Percentiles rank a stretch among this genome's conserved stretches.
phyloP scores from a whole-genome alignment of 768 basidiomycete genomes.

The Collybiopsis luxurians region DNA sequence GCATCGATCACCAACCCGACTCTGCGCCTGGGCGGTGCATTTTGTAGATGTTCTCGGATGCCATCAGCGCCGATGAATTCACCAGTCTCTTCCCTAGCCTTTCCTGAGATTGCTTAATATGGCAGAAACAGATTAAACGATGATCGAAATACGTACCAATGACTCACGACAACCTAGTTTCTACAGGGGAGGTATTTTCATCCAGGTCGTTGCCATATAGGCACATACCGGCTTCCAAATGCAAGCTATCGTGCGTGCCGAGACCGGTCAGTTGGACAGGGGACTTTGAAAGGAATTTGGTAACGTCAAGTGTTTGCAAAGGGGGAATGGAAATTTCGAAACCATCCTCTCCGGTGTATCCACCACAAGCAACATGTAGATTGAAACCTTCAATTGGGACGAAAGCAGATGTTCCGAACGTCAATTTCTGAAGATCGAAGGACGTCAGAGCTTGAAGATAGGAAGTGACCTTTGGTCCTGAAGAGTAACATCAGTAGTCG shows the following conservation, averaged over 20 bases:
- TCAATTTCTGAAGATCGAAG: constrained; percentile 68
- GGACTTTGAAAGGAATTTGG: constrained; percentile 57
- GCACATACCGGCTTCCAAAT: constrained; percentile 96
- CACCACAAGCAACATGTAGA: constrained; percentile 88
- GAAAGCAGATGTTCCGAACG: constrained; percentile 84
- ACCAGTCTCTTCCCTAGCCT: constrained; percentile 69
- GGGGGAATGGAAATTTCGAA: constrained; percentile 97
- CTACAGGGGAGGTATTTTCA: constrained; percentile 82
- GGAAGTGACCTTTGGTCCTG: constrained; percentile 79
- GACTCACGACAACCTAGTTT: constrained; percentile 91
- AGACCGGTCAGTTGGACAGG: constrained; percentile 85
- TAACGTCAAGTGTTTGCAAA: constrained; percentile 66
- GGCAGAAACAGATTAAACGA: constrained; percentile 12
- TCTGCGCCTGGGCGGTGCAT: constrained; percentile 74
- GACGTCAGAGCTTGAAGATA: constrained; percentile 77
- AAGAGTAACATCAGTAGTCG: constrained; percentile 17
- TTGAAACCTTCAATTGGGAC: constrained; percentile 73
- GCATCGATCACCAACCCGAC: constrained; percentile 78
- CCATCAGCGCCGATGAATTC: constrained; percentile 78
- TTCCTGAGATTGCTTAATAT: constrained; percentile 46
- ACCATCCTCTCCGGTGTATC: constrained; percentile 98
- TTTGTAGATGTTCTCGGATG: constrained; percentile 73
- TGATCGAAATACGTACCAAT: constrained; percentile 73
- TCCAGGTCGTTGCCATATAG: constrained; percentile 93
- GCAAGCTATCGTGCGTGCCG: constrained; percentile 89